Base-by-base conservation (phyloP, 2,329 filamentous ascomycete genomes). In the Pyrenophora seminiperda region DNA sequence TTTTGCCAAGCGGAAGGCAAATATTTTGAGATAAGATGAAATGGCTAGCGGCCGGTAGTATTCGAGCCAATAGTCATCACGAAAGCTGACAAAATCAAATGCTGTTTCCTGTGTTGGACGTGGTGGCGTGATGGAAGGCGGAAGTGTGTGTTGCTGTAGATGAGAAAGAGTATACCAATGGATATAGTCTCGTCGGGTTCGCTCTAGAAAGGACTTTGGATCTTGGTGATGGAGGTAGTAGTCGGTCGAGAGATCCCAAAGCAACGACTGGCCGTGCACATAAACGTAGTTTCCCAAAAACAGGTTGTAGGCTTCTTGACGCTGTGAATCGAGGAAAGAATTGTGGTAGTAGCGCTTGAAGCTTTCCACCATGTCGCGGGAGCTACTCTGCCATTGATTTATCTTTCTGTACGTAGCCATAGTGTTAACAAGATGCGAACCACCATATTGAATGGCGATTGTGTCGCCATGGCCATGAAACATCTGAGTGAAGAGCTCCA, bases 321-420 rank as follows among this genome's bases (percentile, higher is more conserved):
- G 86, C 70, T 99, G 94, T n/a, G 89, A 92, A 72, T 99, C 94
- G 7, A 99, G 82, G 71, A 99, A 99, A 0, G 93, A 96, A 68
- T 99, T 99, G 76, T 97, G 96, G 74, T 99, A 99, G 73, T 97
- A 99, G 20, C 94, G 85, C 73, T 97, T 99, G 79, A 99, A 97
- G 71, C 91, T 96, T 75, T 99, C 94, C 17, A 99, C 92, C 93
- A 99, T 97, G 72, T 99, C 94, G 60, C 94, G 84, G 2, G 93
- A 97, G 72, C 96, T 91, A 63, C 91, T 96, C 18, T 91, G 96
- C 94, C 94, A 99, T 71, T 97, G 93, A 61, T 97, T 97, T 71
- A 97, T 96, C 75, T 97, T 97, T 49, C 94, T 89, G 72, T 99
- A 99, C 4, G 94, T 99, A 59, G 96, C 92, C 92, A 99, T 97